Percentiles rank a stretch among this genome's conserved stretches.
Evolutionary conservation across 306 rosid species (phyloP).

Genomic region (cucumber (Cucumis sativus)): DNA sequence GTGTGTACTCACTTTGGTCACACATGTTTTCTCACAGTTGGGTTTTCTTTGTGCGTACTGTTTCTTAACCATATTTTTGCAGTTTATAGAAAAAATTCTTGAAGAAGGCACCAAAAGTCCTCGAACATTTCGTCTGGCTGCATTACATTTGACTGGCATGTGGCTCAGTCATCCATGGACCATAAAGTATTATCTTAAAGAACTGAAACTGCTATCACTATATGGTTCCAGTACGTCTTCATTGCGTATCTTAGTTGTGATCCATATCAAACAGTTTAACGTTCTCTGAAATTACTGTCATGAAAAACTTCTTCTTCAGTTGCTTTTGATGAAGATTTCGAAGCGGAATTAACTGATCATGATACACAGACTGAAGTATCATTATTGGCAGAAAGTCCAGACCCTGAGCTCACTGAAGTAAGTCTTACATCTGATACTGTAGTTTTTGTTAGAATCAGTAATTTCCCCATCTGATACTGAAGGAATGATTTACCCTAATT

Average conservation of each 20-base stretch:
- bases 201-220: slow-evolving; percentile 66
- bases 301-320: slow-evolving; percentile 32
- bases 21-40: neutral
- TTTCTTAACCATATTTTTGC: slow-evolving; percentile 14
- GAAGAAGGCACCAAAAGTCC: slow-evolving; percentile 94
- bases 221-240: slow-evolving; percentile 69
- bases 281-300: neutral
- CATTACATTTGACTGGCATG: slow-evolving; percentile 81
- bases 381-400: slow-evolving; percentile 56
- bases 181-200: slow-evolving; percentile 70
- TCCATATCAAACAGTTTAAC: slow-evolving; percentile 1
- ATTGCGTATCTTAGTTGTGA: neutral
- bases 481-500: no score
- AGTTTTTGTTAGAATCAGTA: no score
- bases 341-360: slow-evolving; percentile 74
- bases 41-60: neutral
- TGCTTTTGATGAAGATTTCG: slow-evolving; percentile 98
- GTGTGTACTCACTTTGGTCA: slow-evolving; percentile 20
- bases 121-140: slow-evolving; percentile 95
- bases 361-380: slow-evolving; percentile 70
- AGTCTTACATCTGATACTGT: slow-evolving; percentile 12
- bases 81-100: slow-evolving; percentile 71
- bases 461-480: no score
- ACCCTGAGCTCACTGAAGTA: slow-evolving; percentile 78
- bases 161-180: slow-evolving; percentile 71